These are phyloP conservation scores for Cercospora sp. DNA, from an alignment of 2,329 filamentous ascomycete species.

Conservation along the genomic window DNA sequence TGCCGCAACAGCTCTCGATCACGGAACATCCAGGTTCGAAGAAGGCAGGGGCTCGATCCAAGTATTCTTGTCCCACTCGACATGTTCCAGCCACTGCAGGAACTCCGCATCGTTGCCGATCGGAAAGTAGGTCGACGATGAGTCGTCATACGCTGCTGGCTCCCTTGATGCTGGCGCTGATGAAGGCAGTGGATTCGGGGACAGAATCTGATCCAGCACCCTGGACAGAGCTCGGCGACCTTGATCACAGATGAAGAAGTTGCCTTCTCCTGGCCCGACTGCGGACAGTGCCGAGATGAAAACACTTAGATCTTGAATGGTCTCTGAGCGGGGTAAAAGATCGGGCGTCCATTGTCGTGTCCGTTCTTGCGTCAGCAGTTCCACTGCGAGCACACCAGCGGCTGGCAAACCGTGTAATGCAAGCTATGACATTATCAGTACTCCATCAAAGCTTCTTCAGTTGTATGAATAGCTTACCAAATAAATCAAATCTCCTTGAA, in stretches of 20 bases:
- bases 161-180: conserved; percentile 17
- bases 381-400: conserved; percentile 46
- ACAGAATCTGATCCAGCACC: conserved; percentile 47
- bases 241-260: conserved; percentile 46
- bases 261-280: conserved; percentile 43
- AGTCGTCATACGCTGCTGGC: conserved; percentile 32
- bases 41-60: conserved; percentile 14
- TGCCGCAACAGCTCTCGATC: neutral
- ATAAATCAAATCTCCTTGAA: conserved; percentile 45
- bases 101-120: conserved; percentile 47
- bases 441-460: neutral
- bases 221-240: conserved; percentile 44
- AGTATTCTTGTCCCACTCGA: conserved; percentile 34
- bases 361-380: conserved; percentile 48
- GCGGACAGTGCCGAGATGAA: conserved; percentile 46
- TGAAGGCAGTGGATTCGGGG: conserved; percentile 30
- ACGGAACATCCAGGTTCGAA: neutral
- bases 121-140: conserved; percentile 39
- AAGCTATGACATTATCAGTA: conserved; percentile 24
- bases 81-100: conserved; percentile 47
- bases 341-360: conserved; percentile 35
- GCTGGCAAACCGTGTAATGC: conserved; percentile 44
- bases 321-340: conserved; percentile 46
- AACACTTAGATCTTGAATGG: conserved; percentile 49
- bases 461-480: conserved; percentile 29